phyloP scores from a whole-genome alignment of 805 yeast genomes.

The Ogataea glucozyma region DNA sequence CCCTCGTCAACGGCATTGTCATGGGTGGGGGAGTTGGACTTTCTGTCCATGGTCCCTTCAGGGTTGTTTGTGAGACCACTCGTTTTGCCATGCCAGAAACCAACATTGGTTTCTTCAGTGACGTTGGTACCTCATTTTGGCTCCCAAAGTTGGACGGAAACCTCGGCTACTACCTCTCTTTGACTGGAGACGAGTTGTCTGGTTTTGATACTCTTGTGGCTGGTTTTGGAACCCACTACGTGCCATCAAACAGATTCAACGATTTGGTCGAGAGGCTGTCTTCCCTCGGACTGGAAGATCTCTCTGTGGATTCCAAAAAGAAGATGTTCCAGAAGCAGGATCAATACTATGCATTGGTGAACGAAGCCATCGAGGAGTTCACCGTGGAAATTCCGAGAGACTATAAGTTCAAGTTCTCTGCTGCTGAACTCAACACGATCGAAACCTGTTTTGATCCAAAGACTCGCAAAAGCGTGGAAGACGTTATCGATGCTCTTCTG shows the following conservation, averaged over 20 bases:
- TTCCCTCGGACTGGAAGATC: conserved; percentile 44
- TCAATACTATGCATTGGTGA: conserved; percentile 58
- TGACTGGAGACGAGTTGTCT: conserved; percentile 76
- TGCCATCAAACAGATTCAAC: conserved; percentile 62
- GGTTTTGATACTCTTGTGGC: conserved; percentile 81
- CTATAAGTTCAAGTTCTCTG: conserved; percentile 58
- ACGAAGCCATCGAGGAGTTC: conserved; percentile 77
- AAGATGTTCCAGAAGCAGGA: conserved; percentile 25
- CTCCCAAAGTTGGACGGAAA: conserved; percentile 80
- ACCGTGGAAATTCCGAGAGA: conserved; percentile 63
- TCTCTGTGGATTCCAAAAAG: conserved; percentile 20
- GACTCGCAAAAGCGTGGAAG: conserved; percentile 47
- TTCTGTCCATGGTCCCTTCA: conserved; percentile 85
- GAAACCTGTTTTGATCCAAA: conserved; percentile 62
- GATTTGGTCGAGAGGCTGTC: conserved; percentile 67
- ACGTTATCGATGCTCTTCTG: conserved; percentile 53
- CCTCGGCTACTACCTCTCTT: conserved; percentile 80
- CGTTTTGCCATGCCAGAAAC: conserved; percentile 97
- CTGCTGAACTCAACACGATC: conserved; percentile 60
- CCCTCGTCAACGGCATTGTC: conserved; percentile 86
- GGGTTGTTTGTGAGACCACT: conserved; percentile 90
- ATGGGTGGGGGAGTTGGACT: conserved; percentile 99
- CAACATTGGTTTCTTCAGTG: conserved; percentile 94
- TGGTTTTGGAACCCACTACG: conserved; percentile 91
- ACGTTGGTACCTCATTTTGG: conserved; percentile 92